A percentile compares a stretch with the other conserved stretches of the same genome.
These are phyloP conservation scores for Lipomyces yamadae DNA, from an alignment of 805 yeast species.

Conservation along the genomic window DNA sequence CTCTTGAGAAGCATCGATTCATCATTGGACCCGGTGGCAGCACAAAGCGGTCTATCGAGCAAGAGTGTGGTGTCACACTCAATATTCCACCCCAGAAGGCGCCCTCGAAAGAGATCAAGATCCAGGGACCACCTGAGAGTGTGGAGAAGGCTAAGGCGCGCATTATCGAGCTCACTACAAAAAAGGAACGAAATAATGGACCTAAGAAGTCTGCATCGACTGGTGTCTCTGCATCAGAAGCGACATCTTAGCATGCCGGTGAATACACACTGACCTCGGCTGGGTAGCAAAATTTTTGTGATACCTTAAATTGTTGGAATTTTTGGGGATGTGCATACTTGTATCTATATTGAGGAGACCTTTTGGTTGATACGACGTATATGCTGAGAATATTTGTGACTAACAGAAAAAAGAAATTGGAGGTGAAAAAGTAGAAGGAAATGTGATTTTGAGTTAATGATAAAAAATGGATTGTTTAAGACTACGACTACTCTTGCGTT, in stretches of 20 bases:
- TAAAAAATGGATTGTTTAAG: no score
- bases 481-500: no score
- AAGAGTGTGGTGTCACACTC: constrained; percentile 60
- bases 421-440: neutral
- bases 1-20: constrained; percentile 58
- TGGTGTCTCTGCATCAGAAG: constrained; percentile 2
- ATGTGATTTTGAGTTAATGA: no score
- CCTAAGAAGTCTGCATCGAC: constrained; percentile 9
- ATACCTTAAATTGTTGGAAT: neutral
- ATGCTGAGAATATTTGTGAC: neutral
- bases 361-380: neutral
- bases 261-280: neutral
- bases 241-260: neutral
- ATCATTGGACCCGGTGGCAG: constrained; percentile 80
- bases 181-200: constrained; percentile 15
- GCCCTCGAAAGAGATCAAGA: constrained; percentile 19
- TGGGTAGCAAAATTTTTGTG: neutral
- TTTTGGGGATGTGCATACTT: neutral
- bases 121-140: constrained; percentile 28
- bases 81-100: constrained; percentile 55
- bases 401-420: neutral
- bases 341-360: neutral
- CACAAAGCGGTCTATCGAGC: constrained; percentile 65
- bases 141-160: constrained; percentile 32
- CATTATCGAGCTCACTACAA: constrained; percentile 25